Base-by-base conservation (phyloP, 148 eudicot species). In the Rhododendron williamsianum region DNA sequence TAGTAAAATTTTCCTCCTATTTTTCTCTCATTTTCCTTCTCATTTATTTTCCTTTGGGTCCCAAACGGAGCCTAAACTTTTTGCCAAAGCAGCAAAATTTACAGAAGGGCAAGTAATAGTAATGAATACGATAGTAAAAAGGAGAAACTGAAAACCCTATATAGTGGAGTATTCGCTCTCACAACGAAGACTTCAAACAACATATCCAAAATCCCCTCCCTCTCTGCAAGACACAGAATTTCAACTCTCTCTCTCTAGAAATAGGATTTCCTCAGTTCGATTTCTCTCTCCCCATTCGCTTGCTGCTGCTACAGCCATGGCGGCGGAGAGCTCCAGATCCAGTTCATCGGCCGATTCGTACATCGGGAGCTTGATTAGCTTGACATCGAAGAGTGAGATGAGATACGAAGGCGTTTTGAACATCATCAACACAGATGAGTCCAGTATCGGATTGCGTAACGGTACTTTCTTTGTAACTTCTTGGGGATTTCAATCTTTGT, bases 341-440 rank as follows among this genome's bases (percentile, higher is more conserved):
- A 89, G 88, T 76, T 88, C 93, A 19, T 86, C 93, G 43, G 94
- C 95, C 51, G 95, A 95, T 92, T 91, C 98, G n/a, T 94, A 96
- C 90, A 90, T 96, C 83, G 98, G 98, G 0, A 94, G 98, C 86
- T 87, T 94, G 88, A 96, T 96, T 78, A 94, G 96, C 82, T 85
- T 96, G 86, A 94, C 95, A 21, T 93, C 98, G 7, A 96, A 93
- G 89, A 92, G 95, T 69, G 98, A 96, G 90, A 96, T 96, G 87
- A 87, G 98, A 84, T 94, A 94, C 54, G 98, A 96, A 87, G 98
- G 98, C 16, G 81, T 96, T 89, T 87, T 96, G 49, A 94, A 91
- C 87, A 92, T 89, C 80, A 92, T 96, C 92, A 92, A 94, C 88
- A 90, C 98, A 10, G 94, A 91, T 0, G 98, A 96, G 67, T 94